Evolutionary conservation across 2,329 filamentous ascomycete species (phyloP), one percentile per base, ranked within the genome.

Genomic region (Botrytis aclada): DNA sequence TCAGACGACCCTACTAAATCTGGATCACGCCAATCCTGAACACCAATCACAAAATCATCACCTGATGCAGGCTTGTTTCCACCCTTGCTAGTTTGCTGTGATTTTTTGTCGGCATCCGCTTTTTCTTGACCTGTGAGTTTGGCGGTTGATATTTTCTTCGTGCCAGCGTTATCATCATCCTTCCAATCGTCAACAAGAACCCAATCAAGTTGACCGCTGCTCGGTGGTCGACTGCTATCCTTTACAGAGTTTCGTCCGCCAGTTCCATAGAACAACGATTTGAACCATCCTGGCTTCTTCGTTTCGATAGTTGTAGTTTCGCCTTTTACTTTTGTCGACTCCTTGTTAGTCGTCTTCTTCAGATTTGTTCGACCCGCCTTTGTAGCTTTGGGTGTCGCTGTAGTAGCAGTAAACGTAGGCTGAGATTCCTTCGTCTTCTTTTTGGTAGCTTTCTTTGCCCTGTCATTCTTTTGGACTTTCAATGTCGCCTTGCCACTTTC

Each of bases 21-120:
- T 9, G 92, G 91, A 80, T 96, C 93, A 76, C 93, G 88, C 93
- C 93, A 95, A 80, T 96, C 93, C 76, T 96, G 92, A 20, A 94
- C 89, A n/a, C 93, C 93, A 78, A 95, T 95, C 62, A 92, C 87
- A 80, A 95, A 95, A 72, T 87, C 88, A 80, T 94, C 91, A 64
- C 84, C 81, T 34, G 80, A n/a, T 20, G 61, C n/a, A 71, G 37
- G 45, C 29, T 60, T 72, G 10, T 47, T 58, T 45, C 62, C 39
- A 20, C n/a, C 73, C 54, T 73, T 76, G 37, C 45, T 80, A 76
- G 71, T 71, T 61, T 67, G 72, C n/a, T 70, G 41, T n/a, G 77
- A 79, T 63, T 77, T 80, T 64, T 76, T 73, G 72, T 79, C 79
- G 60, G 78, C 71, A 73, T 81, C 75, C 66, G 76, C 71, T 71